Evolutionary conservation across 2,329 filamentous ascomycete genomes (phyloP).

Genomic region (Helicocarpus griseus): DNA sequence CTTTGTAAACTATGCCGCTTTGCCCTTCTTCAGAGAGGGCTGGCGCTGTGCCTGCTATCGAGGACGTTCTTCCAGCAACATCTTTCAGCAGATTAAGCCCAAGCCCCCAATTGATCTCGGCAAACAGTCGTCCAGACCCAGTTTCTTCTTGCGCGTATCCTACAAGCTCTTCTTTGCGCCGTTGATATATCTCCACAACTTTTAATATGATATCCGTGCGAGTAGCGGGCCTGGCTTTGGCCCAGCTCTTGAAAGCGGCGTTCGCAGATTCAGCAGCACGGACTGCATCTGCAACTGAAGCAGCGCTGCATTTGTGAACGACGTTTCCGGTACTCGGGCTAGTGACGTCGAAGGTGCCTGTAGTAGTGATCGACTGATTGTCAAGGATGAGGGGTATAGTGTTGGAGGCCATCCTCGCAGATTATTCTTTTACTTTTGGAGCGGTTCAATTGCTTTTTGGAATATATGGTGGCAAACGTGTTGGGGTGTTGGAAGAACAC

Average conservation of each 20-base stretch:
- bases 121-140: constrained; percentile 34
- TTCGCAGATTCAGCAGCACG: constrained; percentile 52
- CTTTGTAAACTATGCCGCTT: constrained; percentile 57
- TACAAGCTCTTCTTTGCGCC: constrained; percentile 50
- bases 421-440: not conserved
- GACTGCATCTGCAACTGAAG: constrained; percentile 45
- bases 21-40: constrained; percentile 40
- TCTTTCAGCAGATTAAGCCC: constrained; percentile 36
- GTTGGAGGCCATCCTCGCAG: not conserved
- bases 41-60: constrained; percentile 42
- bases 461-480: not conserved
- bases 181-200: constrained; percentile 54
- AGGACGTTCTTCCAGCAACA: constrained; percentile 41
- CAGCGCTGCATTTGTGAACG: constrained; percentile 47
- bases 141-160: constrained; percentile 53
- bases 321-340: constrained; percentile 46
- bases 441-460: not conserved
- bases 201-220: constrained; percentile 53
- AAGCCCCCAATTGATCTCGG: constrained; percentile 26
- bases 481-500: too few relatives aligned
- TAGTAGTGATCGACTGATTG: constrained; percentile 32
- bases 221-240: constrained; percentile 47
- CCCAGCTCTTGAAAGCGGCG: constrained; percentile 62
- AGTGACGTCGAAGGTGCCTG: constrained; percentile 39
- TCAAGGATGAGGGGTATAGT: constrained; percentile 34